These are phyloP conservation scores for Penicillium aurantiogriseum DNA, from an alignment of 2,329 filamentous ascomycete species.

Conservation along the genomic window DNA sequence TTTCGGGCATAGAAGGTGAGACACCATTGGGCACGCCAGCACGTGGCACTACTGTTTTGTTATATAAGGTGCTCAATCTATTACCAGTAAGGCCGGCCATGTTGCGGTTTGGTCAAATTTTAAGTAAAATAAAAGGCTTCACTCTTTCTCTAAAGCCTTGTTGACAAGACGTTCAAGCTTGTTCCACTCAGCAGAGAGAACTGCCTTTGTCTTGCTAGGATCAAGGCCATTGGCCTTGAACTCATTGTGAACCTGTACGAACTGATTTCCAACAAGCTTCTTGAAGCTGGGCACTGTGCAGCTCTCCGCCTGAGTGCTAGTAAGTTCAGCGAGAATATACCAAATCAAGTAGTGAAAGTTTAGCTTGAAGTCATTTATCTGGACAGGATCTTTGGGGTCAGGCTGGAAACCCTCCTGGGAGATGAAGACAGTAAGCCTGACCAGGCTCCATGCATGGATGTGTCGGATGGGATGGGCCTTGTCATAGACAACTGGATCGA, in stretches of 20 bases:
- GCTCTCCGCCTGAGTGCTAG: constrained; percentile 23
- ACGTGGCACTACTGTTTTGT: background rate
- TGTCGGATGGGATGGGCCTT: constrained; percentile 55
- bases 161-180: constrained; percentile 46
- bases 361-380: constrained; percentile 24
- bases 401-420: constrained; percentile 26
- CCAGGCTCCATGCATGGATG: constrained; percentile 44
- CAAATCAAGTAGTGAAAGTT: constrained; percentile 37
- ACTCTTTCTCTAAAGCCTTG: constrained; percentile 30
- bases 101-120: background rate
- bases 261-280: constrained; percentile 25
- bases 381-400: constrained; percentile 16
- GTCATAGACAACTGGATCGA: constrained; percentile 54
- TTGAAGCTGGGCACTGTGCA: constrained; percentile 34
- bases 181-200: constrained; percentile 46
- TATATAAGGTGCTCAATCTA: background rate
- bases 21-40: background rate
- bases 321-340: constrained; percentile 33
- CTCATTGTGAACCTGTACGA: constrained; percentile 29
- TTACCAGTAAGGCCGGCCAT: background rate
- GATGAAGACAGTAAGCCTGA: constrained; percentile 30
- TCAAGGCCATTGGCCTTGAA: constrained; percentile 29
- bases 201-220: constrained; percentile 21
- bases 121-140: background rate
- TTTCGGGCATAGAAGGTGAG: background rate